A percentile compares a stretch with the other conserved stretches of the same genome.
Conservation (phyloP, 805 yeast species). For the Ogataea minuta region DNA sequence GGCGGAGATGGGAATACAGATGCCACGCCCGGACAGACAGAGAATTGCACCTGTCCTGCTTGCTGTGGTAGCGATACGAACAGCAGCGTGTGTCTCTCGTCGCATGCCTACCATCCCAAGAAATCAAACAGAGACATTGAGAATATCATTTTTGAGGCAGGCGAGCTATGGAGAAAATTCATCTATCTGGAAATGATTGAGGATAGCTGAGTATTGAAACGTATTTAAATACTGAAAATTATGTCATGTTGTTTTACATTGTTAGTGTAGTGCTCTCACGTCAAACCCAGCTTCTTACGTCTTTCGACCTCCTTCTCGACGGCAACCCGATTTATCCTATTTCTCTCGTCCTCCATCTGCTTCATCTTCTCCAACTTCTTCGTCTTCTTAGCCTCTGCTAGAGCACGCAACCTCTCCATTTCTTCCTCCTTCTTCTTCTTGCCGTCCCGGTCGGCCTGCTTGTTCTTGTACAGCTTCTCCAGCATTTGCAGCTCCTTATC, state of each 20-base stretch:
- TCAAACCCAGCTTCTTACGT: constrained; percentile 22
- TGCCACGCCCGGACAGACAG: constrained; percentile 1
- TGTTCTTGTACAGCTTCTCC: constrained; percentile 23
- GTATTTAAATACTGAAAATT: constrained; percentile 1
- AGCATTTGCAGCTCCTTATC: constrained; percentile 25
- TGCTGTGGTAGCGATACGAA: constrained; percentile 14
- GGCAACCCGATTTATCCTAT: constrained; percentile 24
- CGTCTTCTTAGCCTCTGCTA: constrained; percentile 26
- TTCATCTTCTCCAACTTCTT: constrained; percentile 21
- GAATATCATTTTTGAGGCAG: constrained; percentile 71
- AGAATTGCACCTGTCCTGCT: constrained; percentile 10
- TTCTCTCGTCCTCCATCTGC: constrained; percentile 22
- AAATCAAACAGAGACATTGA: constrained; percentile 56
- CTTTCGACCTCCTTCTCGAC: constrained; percentile 31
- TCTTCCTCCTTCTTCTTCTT: constrained; percentile 26
- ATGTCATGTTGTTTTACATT: too few species aligned
- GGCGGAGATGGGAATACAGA: constrained; percentile 18
- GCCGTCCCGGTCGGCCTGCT: constrained; percentile 15
- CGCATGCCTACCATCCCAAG: constrained; percentile 15
- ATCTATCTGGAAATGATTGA: constrained; percentile 60
- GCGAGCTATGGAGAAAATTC: constrained; percentile 88
- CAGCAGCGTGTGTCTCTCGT: constrained; percentile 4
- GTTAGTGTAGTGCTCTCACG: too few species aligned
- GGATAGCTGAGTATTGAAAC: constrained; percentile 20
- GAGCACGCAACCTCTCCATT: constrained; percentile 32